Evolutionary conservation across 306 rosid species (phyloP).

Genomic region (Astragalus glycyphyllos): DNA sequence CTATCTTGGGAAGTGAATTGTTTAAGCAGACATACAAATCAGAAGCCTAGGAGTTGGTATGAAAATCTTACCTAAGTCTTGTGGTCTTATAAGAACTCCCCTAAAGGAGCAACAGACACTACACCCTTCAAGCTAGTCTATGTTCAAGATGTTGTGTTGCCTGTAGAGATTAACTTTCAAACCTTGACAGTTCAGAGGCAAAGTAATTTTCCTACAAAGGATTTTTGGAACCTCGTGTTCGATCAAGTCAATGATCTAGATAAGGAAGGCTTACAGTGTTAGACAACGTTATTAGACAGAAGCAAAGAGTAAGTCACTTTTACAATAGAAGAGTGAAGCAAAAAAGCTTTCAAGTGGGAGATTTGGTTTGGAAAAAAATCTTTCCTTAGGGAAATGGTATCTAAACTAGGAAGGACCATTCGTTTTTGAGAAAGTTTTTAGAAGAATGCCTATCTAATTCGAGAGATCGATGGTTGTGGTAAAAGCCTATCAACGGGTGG

Average conservation of each 20-base stretch:
- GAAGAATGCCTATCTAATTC: background rate
- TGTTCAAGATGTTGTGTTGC: background rate
- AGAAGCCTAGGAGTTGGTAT: background rate
- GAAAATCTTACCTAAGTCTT: background rate
- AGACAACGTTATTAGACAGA: background rate
- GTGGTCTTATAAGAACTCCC: background rate
- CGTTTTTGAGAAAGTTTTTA: too few relatives aligned
- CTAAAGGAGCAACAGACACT: background rate
- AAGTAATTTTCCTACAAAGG: background rate
- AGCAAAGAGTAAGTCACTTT: background rate
- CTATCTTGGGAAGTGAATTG: too few relatives aligned
- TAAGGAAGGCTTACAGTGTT: background rate
- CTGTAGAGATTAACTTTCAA: background rate
- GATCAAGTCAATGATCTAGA: background rate
- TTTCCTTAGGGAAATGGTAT: background rate
- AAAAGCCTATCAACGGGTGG: too few relatives aligned
- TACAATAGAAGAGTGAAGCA: background rate
- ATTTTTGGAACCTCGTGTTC: background rate
- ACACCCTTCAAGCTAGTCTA: background rate
- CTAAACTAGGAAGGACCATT: background rate
- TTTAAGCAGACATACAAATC: background rate
- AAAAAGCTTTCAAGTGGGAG: background rate
- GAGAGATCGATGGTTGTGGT: too few relatives aligned
- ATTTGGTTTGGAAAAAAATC: background rate
- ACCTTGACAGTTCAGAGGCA: background rate